phyloP scores from a whole-genome alignment of 768 basidiomycete species.

The Trametes maxima region DNA sequence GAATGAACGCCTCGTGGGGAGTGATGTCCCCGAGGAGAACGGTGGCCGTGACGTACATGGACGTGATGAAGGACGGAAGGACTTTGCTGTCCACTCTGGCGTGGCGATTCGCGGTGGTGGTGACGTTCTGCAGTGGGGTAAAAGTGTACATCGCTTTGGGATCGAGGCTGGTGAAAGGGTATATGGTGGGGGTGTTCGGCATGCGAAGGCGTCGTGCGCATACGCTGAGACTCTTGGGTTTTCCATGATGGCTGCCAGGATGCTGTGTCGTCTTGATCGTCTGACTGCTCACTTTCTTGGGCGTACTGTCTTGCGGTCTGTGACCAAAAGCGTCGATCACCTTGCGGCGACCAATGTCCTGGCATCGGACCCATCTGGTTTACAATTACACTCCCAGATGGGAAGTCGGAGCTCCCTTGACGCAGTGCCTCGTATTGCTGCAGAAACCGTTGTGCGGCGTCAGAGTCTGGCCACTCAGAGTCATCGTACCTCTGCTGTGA shows the following conservation, averaged over 20 bases:
- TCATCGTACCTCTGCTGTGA: conserved; percentile 5
- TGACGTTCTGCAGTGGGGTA: conserved; percentile 4
- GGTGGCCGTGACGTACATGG: conserved; percentile 1
- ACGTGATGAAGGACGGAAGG: conserved; percentile 3
- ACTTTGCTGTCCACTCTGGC: conserved; percentile 14
- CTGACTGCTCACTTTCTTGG: conserved; percentile 21
- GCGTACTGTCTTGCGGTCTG: not conserved
- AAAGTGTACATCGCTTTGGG: not conserved
- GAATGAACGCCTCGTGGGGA: conserved; percentile 23
- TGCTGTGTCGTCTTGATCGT: conserved; percentile 4
- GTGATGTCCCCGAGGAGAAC: conserved; percentile 10
- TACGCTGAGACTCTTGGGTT: conserved; percentile 2
- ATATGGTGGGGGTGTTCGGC: conserved; percentile 14
- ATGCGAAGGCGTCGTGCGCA: not conserved
- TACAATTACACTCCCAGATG: not conserved
- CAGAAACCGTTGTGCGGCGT: not conserved
- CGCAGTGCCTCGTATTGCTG: conserved; percentile 1
- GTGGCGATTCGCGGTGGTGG: conserved; percentile 9
- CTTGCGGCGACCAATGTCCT: conserved; percentile 14
- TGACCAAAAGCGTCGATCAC: conserved; percentile 11
- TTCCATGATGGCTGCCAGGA: conserved; percentile 14
- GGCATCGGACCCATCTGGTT: conserved; percentile 6
- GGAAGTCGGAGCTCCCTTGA: conserved; percentile 2
- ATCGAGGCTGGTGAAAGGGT: not conserved
- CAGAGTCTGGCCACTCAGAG: conserved; percentile 11